A percentile compares a stretch with the other conserved stretches of the same genome.
These are phyloP conservation scores for Diaporthe nobilis DNA, from an alignment of 2,329 filamentous ascomycete species.

Conservation along the genomic window DNA sequence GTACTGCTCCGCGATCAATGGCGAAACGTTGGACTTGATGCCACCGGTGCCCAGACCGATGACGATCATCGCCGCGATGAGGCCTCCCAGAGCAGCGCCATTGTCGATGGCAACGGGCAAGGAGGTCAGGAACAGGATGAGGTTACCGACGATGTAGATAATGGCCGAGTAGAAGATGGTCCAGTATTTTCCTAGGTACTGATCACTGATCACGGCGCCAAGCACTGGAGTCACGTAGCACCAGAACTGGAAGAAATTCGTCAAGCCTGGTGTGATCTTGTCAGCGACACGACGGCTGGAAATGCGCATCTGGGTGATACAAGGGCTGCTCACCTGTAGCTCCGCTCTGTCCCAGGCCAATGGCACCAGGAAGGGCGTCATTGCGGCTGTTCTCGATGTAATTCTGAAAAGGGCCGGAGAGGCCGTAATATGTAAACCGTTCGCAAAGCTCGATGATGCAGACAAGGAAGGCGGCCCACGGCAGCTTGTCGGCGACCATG, in stretches of 20 bases:
- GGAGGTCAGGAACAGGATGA: constrained; percentile 41
- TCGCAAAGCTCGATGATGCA: constrained; percentile 41
- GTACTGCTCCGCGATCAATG: constrained; percentile 76
- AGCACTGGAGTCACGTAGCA: constrained; percentile 41
- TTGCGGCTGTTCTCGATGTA: constrained; percentile 36
- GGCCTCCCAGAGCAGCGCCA: constrained; percentile 39
- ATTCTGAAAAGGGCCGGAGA: constrained; percentile 41
- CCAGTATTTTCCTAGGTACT: constrained; percentile 40
- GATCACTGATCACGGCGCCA: constrained; percentile 39
- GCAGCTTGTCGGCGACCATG: constrained; percentile 41
- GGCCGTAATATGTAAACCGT: constrained; percentile 41
- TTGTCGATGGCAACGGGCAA: constrained; percentile 41
- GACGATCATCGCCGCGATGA: constrained; percentile 40
- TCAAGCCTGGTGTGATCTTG: constrained; percentile 21
- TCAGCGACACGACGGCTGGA: background rate
- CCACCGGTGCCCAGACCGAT: constrained; percentile 45
- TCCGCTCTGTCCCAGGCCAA: constrained; percentile 38
- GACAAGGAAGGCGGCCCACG: constrained; percentile 42
- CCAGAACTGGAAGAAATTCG: constrained; percentile 42
- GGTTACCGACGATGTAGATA: constrained; percentile 38
- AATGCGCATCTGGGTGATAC: background rate
- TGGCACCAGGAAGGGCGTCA: constrained; percentile 35
- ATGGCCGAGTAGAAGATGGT: constrained; percentile 40
- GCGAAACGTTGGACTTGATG: constrained; percentile 76
- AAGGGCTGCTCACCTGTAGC: constrained; percentile 21